phyloP scores from a whole-genome alignment of 2,329 filamentous ascomycete genomes.

The Cladosporium sphaerospermum region DNA sequence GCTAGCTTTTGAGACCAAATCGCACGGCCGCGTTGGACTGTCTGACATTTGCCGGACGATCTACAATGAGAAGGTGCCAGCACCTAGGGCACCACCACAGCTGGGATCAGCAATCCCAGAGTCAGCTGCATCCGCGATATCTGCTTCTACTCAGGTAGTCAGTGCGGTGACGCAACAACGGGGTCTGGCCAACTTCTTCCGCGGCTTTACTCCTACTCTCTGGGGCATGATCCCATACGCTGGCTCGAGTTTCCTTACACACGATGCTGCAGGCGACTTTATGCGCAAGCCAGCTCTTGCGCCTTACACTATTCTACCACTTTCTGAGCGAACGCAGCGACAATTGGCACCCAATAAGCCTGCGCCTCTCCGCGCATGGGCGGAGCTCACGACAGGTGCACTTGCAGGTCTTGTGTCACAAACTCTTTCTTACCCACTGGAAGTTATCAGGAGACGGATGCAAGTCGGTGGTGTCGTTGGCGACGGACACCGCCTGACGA shows the following conservation, averaged over 20 bases:
- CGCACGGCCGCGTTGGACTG: constrained; percentile 62
- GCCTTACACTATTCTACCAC: constrained; percentile 67
- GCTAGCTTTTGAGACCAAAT: constrained; percentile 87
- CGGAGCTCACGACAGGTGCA: constrained; percentile 78
- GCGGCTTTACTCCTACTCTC: constrained; percentile 84
- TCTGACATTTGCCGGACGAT: constrained; percentile 76
- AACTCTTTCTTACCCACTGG: constrained; percentile 86
- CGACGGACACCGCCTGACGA: constrained; percentile 71
- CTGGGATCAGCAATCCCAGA: constrained; percentile 15
- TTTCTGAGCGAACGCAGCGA: constrained; percentile 38
- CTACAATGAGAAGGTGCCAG: constrained; percentile 63
- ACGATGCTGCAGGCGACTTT: constrained; percentile 82
- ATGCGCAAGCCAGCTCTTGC: constrained; percentile 65
- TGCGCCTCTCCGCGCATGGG: constrained; percentile 72
- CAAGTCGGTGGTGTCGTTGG: constrained; percentile 93
- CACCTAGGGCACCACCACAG: constrained; percentile 10
- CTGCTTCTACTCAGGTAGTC: constrained; percentile 40
- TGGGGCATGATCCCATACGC: constrained; percentile 96
- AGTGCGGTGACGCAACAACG: constrained; percentile 53
- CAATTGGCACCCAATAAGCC: constrained; percentile 48
- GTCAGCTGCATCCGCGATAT: constrained; percentile 35
- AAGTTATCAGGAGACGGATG: constrained; percentile 88
- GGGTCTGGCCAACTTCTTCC: constrained; percentile 86
- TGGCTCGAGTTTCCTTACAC: constrained; percentile 89
- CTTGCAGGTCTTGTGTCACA: constrained; percentile 84